Evolutionary conservation across 2,329 filamentous ascomycete species (phyloP).

Genomic region (Penicillium sp.): DNA sequence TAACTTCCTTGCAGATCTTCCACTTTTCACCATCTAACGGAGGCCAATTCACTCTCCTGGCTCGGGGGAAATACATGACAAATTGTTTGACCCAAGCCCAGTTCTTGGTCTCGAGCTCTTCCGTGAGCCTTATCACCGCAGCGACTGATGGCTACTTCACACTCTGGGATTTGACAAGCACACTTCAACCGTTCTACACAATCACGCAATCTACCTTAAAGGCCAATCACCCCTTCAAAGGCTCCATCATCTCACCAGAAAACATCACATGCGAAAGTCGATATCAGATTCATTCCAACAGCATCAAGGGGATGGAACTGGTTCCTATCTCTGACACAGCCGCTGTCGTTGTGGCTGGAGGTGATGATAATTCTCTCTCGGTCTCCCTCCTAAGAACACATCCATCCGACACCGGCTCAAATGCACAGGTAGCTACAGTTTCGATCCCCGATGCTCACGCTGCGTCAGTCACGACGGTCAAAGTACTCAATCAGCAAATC

Average conservation of each 20-base stretch:
- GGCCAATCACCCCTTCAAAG: slow-evolving; percentile 20
- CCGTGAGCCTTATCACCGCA: slow-evolving; percentile 50
- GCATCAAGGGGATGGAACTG: slow-evolving; percentile 54
- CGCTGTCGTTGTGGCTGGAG: slow-evolving; percentile 60
- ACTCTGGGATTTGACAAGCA: slow-evolving; percentile 45
- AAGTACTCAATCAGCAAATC: slow-evolving; percentile 20
- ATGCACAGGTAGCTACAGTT: slow-evolving; percentile 24
- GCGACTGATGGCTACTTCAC: slow-evolving; percentile 73
- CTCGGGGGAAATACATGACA: slow-evolving; percentile 55
- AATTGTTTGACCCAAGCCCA: slow-evolving; percentile 63
- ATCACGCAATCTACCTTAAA: slow-evolving; percentile 16
- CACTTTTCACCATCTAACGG: slow-evolving; percentile 26
- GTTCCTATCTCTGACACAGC: slow-evolving; percentile 26
- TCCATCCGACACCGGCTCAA: slow-evolving; percentile 4
- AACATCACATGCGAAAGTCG: slow-evolving; percentile 30
- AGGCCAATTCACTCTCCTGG: slow-evolving; percentile 38
- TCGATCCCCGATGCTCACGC: slow-evolving; percentile 39
- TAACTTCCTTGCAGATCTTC: slow-evolving; percentile 38
- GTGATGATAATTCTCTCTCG: slow-evolving; percentile 77
- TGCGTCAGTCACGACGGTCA: slow-evolving; percentile 37
- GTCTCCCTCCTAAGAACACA: slow-evolving; percentile 40
- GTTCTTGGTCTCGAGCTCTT: slow-evolving; percentile 34
- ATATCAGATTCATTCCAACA: slow-evolving; percentile 64
- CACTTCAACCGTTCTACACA: slow-evolving; percentile 25
- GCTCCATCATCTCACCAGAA: slow-evolving; percentile 11